Conservation (phyloP, 805 yeast genomes). For the Candida methanosorbosa region DNA sequence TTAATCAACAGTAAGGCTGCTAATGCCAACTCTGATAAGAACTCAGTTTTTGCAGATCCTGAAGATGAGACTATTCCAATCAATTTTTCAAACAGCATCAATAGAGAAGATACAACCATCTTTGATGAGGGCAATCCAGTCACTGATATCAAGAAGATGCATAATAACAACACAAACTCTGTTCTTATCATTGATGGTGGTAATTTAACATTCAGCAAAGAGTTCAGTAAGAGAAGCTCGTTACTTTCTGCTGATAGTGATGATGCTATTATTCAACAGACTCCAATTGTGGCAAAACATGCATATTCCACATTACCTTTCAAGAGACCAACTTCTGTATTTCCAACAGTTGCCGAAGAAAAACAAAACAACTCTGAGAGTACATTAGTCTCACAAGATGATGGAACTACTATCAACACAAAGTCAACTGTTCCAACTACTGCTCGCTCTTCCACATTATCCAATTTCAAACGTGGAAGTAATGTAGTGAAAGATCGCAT, state of each 20-base stretch:
- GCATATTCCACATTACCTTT: conserved; percentile 1
- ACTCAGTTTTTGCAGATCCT: conserved; percentile 20
- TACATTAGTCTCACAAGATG: not conserved
- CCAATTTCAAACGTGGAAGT: no score
- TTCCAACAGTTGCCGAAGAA: not conserved
- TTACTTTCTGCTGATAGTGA: not conserved
- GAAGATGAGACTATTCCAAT: conserved; percentile 10
- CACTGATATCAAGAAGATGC: not conserved
- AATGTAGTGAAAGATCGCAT: not conserved
- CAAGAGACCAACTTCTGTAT: not conserved
- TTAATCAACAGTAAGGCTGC: not conserved
- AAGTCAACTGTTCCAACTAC: no score
- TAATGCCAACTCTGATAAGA: not conserved
- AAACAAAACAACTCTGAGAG: not conserved
- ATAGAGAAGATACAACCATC: conserved; percentile 3
- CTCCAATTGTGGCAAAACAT: not conserved
- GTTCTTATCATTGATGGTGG: no score
- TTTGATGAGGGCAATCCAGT: conserved; percentile 1
- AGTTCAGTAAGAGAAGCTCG: not conserved
- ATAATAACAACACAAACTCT: not conserved
- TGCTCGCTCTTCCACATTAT: no score
- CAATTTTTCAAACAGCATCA: not conserved
- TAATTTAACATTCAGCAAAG: not conserved
- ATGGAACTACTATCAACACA: no score
- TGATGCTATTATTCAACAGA: not conserved